phyloP scores from a whole-genome alignment of 306 rosid species.

The Begonia fuchsioides region DNA sequence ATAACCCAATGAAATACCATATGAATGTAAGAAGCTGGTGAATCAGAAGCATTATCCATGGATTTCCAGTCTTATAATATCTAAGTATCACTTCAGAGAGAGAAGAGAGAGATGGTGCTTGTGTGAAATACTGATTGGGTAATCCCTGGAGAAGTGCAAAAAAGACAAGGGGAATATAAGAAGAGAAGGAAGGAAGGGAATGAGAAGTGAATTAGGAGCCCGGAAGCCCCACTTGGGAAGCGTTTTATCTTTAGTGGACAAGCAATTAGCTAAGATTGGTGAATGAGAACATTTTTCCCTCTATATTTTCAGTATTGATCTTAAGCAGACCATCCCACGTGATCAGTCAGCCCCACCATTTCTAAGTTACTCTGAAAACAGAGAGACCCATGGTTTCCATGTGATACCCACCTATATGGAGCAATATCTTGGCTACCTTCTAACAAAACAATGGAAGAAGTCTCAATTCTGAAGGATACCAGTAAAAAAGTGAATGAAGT shows the following conservation, averaged over 20 bases:
- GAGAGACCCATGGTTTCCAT: slow-evolving; percentile 11
- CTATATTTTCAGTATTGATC: slow-evolving; percentile 30
- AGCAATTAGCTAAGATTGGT: slow-evolving; percentile 66
- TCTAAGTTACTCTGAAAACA: slow-evolving; percentile 7
- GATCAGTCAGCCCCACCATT: slow-evolving; percentile 49
- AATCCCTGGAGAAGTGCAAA: too few species aligned
- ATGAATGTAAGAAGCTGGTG: slow-evolving; percentile 71
- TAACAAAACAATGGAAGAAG: too few species aligned
- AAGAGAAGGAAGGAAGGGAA: slow-evolving; percentile 5
- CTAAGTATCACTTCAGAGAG: too few species aligned
- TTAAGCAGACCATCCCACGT: slow-evolving; percentile 44
- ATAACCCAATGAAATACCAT: slow-evolving; percentile 30
- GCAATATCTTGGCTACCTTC: neutral
- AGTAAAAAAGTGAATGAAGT: too few species aligned
- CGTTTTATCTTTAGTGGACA: slow-evolving; percentile 66
- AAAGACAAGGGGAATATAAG: neutral
- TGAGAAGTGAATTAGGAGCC: slow-evolving; percentile 8
- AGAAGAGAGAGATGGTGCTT: too few species aligned
- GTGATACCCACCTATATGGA: neutral
- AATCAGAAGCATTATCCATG: slow-evolving; percentile 77
- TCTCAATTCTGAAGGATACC: too few species aligned
- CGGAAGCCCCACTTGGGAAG: slow-evolving; percentile 80
- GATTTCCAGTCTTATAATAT: neutral
- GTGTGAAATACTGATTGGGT: too few species aligned
- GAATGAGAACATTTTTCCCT: slow-evolving; percentile 44